Evolutionary conservation across 345 rosid species (phyloP), one percentile per base, ranked within the genome.

Genomic region (Sisymbrium altissimum): DNA sequence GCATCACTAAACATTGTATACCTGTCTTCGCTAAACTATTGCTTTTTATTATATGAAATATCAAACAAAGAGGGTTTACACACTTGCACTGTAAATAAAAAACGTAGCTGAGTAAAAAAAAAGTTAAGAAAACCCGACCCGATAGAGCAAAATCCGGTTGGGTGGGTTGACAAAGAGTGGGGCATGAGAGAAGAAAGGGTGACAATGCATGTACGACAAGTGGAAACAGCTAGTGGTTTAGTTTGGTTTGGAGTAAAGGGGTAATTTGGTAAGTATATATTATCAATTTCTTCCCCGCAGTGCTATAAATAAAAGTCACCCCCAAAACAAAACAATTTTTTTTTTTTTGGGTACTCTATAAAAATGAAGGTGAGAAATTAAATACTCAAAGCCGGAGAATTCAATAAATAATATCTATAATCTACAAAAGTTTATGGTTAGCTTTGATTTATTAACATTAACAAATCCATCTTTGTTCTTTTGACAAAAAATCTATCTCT

Each of bases 301-400:
- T 15, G 80, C 80, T 68, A 84, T 71, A 78, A 63, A 83, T 35
- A 8, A 84, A 84, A 84, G 84, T 75, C 85, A 50, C 81, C 59
- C 27, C 63, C 56, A 35, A 3, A 6, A n/a, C 35, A 1, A 21
- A 45, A 45, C 65, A 7, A 7, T 32, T 1, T 32, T 32, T 6
- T 32, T 32, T 32, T 32, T 32, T 0, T 32, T 32, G 7, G 35
- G 7, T 32, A 32, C 7, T 32, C 35, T 32, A 32, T 6, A 6
- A 32, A 48, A 9, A 15, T 29, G 2, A 19, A 9, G 10, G 3
- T n/a, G n/a, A n/a, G n/a, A n/a, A 9, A 19, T 1, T 5, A 30
- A 30, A 30, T 30, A 30, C 23, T 45, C 23, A 45, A 45, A 14
- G 23, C 3, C 3, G 11, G 17, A 45, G 10, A 45, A 15, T 45